Base-by-base conservation (phyloP, 1,284 basidiomycete genomes). In the Moesziomyces parantarcticus region DNA sequence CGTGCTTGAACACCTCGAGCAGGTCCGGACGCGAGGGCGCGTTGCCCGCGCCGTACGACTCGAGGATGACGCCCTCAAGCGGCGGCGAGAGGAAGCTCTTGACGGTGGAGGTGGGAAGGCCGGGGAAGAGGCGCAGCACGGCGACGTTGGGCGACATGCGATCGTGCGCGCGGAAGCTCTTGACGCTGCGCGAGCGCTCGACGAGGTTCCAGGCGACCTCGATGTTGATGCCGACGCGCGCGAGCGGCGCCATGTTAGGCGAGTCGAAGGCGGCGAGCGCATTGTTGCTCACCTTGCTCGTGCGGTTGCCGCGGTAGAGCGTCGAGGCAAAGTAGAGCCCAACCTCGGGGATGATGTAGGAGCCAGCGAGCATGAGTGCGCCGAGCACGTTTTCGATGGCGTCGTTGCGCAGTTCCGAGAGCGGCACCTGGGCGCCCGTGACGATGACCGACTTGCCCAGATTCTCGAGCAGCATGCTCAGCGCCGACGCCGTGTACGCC, bases 381-480 rank as follows among this genome's bases (percentile, higher is more conserved):
- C 93, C 93, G 77, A 97, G 89, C 5, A 81, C 64, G 50, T 81
- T 81, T 47, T 81, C 79, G 46, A 81, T 76, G 22, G 79, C 93
- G 83, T 97, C 93, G 77, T 94, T 96, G 13, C 93, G 88, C 36
- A 94, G 86, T 82, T 93, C 90, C 5, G 92, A 93, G 0, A 96
- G 86, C 6, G 94, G 93, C 53, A 97, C 94, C 85, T 97, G 94
- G 1, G 94, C 93, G 2, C 94, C 94, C 0, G 94, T 95, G 25
- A 96, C 82, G 64, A 96, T 92, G 89, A 86, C 85, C 1, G 91
- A 92, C 85, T 94, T 94, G 51, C 93, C 93, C 8, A 96, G 87
- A 76, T 96, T 93, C 83, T 96, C 93, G 6, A 97, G 87, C 56
- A 97, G 85, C 84, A 96, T 96, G 78, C 91, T 92, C 3, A 76